phyloP scores from a whole-genome alignment of 352 stramenopile species.

The Phytophthora pseudosyringae region DNA sequence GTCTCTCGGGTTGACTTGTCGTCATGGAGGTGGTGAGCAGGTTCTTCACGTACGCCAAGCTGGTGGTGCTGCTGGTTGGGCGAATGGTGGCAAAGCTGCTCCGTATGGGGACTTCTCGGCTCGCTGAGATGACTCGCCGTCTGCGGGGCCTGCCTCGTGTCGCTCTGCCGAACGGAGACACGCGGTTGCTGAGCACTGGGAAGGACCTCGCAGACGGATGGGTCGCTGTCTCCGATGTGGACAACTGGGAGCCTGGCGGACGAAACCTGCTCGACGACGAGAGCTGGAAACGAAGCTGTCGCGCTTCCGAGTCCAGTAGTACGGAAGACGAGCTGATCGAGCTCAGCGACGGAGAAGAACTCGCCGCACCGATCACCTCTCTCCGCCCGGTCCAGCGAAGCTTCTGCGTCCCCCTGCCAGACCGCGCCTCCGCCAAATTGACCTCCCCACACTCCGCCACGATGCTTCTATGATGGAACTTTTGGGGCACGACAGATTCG shows the following conservation, averaged over 20 bases:
- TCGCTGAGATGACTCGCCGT: slow-evolving; percentile 3
- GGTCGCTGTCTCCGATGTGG: slow-evolving; percentile 16
- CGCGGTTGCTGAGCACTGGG: slow-evolving; percentile 15
- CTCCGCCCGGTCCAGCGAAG: slow-evolving; percentile 13
- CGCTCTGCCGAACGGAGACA: slow-evolving; percentile 16
- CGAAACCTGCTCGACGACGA: slow-evolving; percentile 28
- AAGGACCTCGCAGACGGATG: slow-evolving; percentile 17
- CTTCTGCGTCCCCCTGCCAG: background rate
- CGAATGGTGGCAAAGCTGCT: slow-evolving; percentile 27
- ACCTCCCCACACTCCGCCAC: background rate
- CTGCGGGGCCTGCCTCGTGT: slow-evolving; percentile 20
- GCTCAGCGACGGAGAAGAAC: slow-evolving; percentile 49
- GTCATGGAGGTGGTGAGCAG: slow-evolving; percentile 40
- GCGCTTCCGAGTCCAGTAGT: slow-evolving; percentile 8
- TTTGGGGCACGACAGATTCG: too few relatives aligned
- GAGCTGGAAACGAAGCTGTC: slow-evolving; percentile 1
- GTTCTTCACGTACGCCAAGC: slow-evolving; percentile 29
- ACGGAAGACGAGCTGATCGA: slow-evolving; percentile 50
- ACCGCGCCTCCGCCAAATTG: slow-evolving; percentile 1
- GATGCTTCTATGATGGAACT: background rate
- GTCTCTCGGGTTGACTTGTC: background rate
- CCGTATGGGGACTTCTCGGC: slow-evolving; percentile 3
- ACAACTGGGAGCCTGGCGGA: slow-evolving; percentile 31
- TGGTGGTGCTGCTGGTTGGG: slow-evolving; percentile 22
- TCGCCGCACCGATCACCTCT: background rate